Conservation (phyloP, 2,329 filamentous ascomycete genomes). For the Cytospora leucostoma region DNA sequence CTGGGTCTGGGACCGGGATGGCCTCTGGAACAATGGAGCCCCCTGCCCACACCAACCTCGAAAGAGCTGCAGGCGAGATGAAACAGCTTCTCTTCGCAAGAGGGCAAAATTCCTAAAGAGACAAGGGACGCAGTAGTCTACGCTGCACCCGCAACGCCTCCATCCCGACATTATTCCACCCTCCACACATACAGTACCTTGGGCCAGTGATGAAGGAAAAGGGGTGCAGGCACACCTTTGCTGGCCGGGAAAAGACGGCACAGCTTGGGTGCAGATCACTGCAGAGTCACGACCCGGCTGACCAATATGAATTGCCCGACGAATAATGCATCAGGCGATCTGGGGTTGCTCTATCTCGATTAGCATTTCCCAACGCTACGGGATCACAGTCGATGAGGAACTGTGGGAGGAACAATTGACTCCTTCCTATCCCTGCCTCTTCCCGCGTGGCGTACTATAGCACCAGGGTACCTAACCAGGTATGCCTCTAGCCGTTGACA, state of each 20-base stretch:
- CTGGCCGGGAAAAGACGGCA: not conserved
- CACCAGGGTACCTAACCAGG: too few species aligned
- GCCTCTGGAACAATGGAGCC: not conserved
- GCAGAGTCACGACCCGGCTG: not conserved
- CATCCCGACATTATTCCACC: not conserved
- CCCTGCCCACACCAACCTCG: slow-evolving; percentile 2
- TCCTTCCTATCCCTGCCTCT: slow-evolving; percentile 14
- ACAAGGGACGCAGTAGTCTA: slow-evolving; percentile 3
- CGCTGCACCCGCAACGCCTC: not conserved
- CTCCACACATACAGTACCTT: not conserved
- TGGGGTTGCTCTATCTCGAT: slow-evolving; percentile 5
- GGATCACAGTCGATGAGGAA: not conserved
- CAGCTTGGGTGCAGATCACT: not conserved
- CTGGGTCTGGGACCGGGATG: slow-evolving; percentile 2
- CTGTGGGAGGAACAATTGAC: slow-evolving; percentile 25
- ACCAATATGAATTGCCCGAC: not conserved
- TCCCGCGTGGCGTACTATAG: slow-evolving; percentile 17
- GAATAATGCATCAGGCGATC: slow-evolving; percentile 7
- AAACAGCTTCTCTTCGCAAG: slow-evolving; percentile 16
- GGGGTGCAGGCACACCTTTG: not conserved
- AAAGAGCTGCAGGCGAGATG: slow-evolving; percentile 25
- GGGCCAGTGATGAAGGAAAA: not conserved
- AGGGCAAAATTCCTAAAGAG: slow-evolving; percentile 20
- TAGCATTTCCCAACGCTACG: not conserved
- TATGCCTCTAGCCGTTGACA: slow-evolving; percentile 15